Base-by-base conservation (phyloP, 371 early-diverging fungal species). In the Zancudomyces culisetae region DNA sequence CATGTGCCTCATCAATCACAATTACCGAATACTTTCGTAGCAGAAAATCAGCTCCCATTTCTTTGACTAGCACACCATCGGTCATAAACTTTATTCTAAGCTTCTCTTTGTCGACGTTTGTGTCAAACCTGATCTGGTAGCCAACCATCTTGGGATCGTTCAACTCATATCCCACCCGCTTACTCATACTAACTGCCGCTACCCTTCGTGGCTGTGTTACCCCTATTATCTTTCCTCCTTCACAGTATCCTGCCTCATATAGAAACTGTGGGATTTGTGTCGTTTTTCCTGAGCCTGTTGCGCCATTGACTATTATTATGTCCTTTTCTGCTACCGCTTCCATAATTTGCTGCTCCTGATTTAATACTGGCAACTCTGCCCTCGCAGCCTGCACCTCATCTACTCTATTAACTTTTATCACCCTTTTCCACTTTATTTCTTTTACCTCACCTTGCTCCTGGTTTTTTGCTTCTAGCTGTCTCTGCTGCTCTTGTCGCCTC, bases 1-100 rank as follows among this genome's bases (percentile, higher is more conserved):
- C 99, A 73, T 99, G 99, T 0, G 98, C 96, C 71, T 99, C 99
- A 61, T 99, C 99, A 42, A 98, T 80, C 42, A 99, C 87, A 22
- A 99, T 80, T 21, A 79, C 87, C 0, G 92, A 88, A 63, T 98
- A 98, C 62, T 87, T 79, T 15, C 80, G 74, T 24, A 99, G 64
- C 28, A 96, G 62, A 24, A 93, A 68, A 60, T 98, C 99, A 43
- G 71, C 68, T 10, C 87, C 77, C 53, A 95, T 68, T 66, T 98
- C 98, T 47, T 91, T 81, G 19, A 99, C 71, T 51, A 99, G 70
- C 43, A 99, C 90, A 75, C 99, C 99, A 70, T 99, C 99, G 1
- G 99, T 99, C 89, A 98, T 88, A 56, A 97, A 92, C 68, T 95
- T 93, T 59, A 98, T 87, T 13, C 82, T 73, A 0, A 98, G 96